Percentiles rank a stretch among this genome's conserved stretches.
phyloP scores from a whole-genome alignment of 2,329 filamentous ascomycete species.

The Epichloe aotearoae region DNA sequence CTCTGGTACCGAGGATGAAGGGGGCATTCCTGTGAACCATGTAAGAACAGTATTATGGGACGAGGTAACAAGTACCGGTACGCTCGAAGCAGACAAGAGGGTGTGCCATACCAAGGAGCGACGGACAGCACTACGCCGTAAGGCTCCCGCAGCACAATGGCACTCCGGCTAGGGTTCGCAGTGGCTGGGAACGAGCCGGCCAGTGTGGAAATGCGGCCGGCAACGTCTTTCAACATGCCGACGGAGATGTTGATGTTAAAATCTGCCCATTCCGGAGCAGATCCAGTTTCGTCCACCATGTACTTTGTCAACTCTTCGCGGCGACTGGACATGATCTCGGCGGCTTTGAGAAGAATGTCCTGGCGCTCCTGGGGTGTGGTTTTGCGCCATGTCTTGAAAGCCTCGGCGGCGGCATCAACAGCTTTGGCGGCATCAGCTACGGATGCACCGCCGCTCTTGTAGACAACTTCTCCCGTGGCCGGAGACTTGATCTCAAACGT shows the following conservation, averaged over 20 bases:
- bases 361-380: slow-evolving; percentile 48
- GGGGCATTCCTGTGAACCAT: slow-evolving; percentile 39
- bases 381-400: slow-evolving; percentile 56
- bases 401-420: slow-evolving; percentile 42
- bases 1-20: slow-evolving; percentile 38
- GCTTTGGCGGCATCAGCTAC: slow-evolving; percentile 42
- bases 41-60: background rate
- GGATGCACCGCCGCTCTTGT: slow-evolving; percentile 42
- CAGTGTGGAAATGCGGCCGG: slow-evolving; percentile 26
- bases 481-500: slow-evolving; percentile 47
- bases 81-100: background rate
- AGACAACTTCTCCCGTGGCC: slow-evolving; percentile 34
- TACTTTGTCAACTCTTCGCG: slow-evolving; percentile 46
- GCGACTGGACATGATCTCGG: slow-evolving; percentile 47
- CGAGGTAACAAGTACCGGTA: too few species aligned
- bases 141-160: slow-evolving; percentile 60
- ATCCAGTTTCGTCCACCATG: slow-evolving; percentile 39
- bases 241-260: slow-evolving; percentile 25
- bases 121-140: slow-evolving; percentile 69
- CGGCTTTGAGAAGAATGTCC: slow-evolving; percentile 56
- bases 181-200: slow-evolving; percentile 24
- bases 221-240: slow-evolving; percentile 29
- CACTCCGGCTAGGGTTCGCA: slow-evolving; percentile 24
- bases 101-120: slow-evolving; percentile 57
- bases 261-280: slow-evolving; percentile 22